phyloP scores from a whole-genome alignment of 306 rosid species.

The Sicyos baderoa region DNA sequence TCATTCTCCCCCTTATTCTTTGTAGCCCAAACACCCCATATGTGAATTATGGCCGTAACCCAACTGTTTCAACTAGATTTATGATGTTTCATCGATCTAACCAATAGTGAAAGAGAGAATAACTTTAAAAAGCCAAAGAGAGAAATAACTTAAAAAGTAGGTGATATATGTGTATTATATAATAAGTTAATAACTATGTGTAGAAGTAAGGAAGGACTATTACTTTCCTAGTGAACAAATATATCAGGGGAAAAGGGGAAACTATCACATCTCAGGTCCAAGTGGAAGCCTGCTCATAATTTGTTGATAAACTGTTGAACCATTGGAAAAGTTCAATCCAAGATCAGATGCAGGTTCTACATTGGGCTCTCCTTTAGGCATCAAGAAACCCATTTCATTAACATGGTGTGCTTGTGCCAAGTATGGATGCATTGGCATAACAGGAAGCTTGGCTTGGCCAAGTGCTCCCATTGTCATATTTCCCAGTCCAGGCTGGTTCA shows the following conservation, averaged over 20 bases:
- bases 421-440: slow-evolving; percentile 56
- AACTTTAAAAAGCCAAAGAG: background rate
- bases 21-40: too few relatives aligned
- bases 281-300: slow-evolving; percentile 83
- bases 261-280: slow-evolving; percentile 74
- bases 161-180: slow-evolving; percentile 16
- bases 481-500: slow-evolving; percentile 55
- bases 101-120: background rate
- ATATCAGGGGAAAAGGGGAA: slow-evolving; percentile 21
- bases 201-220: slow-evolving; percentile 13
- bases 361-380: slow-evolving; percentile 83
- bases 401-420: slow-evolving; percentile 40
- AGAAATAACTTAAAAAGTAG: background rate
- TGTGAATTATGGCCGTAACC: background rate
- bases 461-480: slow-evolving; percentile 57
- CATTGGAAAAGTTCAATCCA: slow-evolving; percentile 50
- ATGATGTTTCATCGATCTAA: background rate
- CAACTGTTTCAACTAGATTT: background rate
- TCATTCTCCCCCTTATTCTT: too few relatives aligned
- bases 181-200: background rate
- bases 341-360: slow-evolving; percentile 52
- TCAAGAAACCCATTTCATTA: slow-evolving; percentile 56
- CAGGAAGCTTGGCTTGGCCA: slow-evolving; percentile 49
- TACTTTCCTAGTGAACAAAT: slow-evolving; percentile 19
- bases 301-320: slow-evolving; percentile 63